Percentiles rank a stretch among this genome's conserved stretches.
phyloP scores from a whole-genome alignment of 2,329 filamentous ascomycete species.

The Coccinonectria pachysandricola region DNA sequence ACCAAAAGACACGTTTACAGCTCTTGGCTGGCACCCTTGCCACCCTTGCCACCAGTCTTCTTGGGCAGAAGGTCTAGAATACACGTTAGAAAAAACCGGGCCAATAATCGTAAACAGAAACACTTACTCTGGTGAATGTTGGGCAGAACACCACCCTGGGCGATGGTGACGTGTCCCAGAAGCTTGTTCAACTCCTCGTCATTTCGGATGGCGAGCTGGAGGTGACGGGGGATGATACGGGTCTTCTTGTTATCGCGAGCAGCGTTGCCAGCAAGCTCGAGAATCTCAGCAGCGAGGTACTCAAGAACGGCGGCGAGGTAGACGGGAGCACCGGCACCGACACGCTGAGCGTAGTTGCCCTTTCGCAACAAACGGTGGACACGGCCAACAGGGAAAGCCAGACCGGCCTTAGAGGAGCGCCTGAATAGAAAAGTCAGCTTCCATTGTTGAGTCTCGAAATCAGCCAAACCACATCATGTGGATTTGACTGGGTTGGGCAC shows the following conservation, averaged over 20 bases:
- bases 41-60: slow-evolving; percentile 95
- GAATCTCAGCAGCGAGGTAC: slow-evolving; percentile 97
- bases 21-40: slow-evolving; percentile 90
- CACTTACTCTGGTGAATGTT: slow-evolving; percentile 94
- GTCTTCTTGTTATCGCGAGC: slow-evolving; percentile 99
- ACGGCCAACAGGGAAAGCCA: slow-evolving; percentile 98
- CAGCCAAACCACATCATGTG: too few relatives aligned
- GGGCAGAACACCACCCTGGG: slow-evolving; percentile 91
- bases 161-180: slow-evolving; percentile 89
- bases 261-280: slow-evolving; percentile 96
- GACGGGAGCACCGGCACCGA: slow-evolving; percentile 94
- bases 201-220: slow-evolving; percentile 98
- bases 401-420: slow-evolving; percentile 97
- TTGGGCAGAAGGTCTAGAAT: slow-evolving; percentile 84
- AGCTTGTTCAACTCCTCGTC: slow-evolving; percentile 99
- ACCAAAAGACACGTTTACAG: slow-evolving; percentile 53
- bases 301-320: slow-evolving; percentile 96
- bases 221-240: slow-evolving; percentile 97
- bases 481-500: too few relatives aligned
- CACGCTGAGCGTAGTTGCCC: slow-evolving; percentile 99
- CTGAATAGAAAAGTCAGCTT: slow-evolving; percentile 35
- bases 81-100: slow-evolving; percentile 9
- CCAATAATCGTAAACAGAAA: slow-evolving; percentile 25
- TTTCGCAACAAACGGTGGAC: slow-evolving; percentile 98
- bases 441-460: too few relatives aligned